Percentiles rank a stretch among this genome's conserved stretches.
phyloP scores from a whole-genome alignment of 208 protist genomes.

The Crithidia bombi region DNA sequence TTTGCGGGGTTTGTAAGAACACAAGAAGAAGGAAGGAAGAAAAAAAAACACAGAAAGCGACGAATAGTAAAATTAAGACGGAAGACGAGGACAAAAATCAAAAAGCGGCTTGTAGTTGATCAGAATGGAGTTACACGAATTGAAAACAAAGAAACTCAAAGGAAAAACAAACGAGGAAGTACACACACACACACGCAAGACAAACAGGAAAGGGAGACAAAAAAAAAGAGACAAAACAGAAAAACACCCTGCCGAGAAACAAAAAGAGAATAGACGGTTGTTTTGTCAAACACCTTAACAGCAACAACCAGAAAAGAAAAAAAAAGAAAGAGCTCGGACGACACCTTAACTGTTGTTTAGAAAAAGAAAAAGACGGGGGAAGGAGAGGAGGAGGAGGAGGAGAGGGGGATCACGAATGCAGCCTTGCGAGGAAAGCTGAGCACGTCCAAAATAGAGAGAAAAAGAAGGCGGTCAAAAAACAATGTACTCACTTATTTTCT shows the following conservation, averaged over 20 bases:
- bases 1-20: no score
- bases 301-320: not conserved
- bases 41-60: not conserved
- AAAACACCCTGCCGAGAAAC: not conserved
- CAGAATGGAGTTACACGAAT: constrained; percentile 10
- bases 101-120: not conserved
- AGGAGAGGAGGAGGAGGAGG: constrained; percentile 1
- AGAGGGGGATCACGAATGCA: not conserved
- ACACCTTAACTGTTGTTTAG: no score
- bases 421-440: no score
- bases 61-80: not conserved
- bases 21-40: no score
- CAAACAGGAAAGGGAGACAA: constrained; percentile 1
- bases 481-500: no score
- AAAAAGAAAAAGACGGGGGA: no score
- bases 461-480: not conserved
- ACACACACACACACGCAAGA: no score
- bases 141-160: constrained; percentile 3
- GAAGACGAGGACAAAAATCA: not conserved
- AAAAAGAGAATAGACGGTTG: not conserved
- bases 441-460: not conserved
- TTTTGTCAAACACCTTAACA: not conserved
- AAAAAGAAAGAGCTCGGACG: not conserved
- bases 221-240: constrained; percentile 1
- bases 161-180: constrained; percentile 21